phyloP scores from a whole-genome alignment of 257 asterid species.

The Oldenlandia corymbosa region DNA sequence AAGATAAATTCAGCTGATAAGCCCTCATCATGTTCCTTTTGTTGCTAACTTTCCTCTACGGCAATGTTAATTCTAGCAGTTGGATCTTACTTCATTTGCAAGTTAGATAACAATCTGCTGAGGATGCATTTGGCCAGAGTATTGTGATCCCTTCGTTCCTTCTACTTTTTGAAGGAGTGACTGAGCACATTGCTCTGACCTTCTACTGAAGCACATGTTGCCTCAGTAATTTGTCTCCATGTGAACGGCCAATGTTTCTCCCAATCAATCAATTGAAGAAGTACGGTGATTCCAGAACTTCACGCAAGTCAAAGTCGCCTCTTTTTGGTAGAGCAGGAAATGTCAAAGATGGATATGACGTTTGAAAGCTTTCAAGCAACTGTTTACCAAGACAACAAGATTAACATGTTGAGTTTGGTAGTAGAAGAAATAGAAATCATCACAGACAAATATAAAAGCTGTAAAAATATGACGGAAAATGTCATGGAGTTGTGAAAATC shows the following conservation, averaged over 20 bases:
- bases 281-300: conserved; percentile 72
- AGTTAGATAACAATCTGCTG: background rate
- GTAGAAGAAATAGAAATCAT: background rate
- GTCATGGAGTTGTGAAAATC: background rate
- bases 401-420: background rate
- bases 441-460: too few species aligned
- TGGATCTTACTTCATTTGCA: background rate
- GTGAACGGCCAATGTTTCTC: background rate
- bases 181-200: background rate
- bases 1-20: background rate
- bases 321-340: conserved; percentile 74
- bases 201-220: background rate
- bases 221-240: background rate
- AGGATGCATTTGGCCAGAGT: background rate
- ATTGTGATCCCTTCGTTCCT: background rate
- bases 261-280: conserved; percentile 59
- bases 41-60: background rate
- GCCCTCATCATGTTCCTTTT: background rate
- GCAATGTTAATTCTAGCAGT: background rate
- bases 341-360: conserved; percentile 52
- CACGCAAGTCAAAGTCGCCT: conserved; percentile 60
- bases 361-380: conserved; percentile 76
- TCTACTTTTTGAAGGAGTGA: background rate
- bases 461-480: too few species aligned
- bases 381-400: conserved; percentile 15